A percentile compares a stretch with the other conserved stretches of the same genome.
Evolutionary conservation across 2,329 filamentous ascomycete species (phyloP).

Genomic region (Aspergillus clavatus): DNA sequence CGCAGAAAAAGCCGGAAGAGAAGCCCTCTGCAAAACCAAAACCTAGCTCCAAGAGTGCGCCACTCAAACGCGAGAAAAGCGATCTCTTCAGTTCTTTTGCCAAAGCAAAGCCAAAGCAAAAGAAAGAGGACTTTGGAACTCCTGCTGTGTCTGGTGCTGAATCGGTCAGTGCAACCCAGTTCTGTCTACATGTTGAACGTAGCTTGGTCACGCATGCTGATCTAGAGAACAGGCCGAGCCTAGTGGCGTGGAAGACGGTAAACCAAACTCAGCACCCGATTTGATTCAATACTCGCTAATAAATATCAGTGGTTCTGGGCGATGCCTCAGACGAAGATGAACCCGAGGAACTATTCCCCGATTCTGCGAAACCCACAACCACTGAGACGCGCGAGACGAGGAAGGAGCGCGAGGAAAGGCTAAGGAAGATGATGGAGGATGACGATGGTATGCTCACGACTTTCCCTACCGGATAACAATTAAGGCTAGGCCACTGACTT

Average conservation of each 20-base stretch:
- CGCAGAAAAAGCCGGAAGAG: conserved; percentile 17
- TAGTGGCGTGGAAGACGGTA: conserved; percentile 48
- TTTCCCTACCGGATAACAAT: no score
- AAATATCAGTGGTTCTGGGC: conserved; percentile 42
- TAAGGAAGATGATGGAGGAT: conserved; percentile 73
- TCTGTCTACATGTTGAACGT: conserved; percentile 13
- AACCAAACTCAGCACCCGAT: conserved; percentile 8
- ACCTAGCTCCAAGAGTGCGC: conserved; percentile 35
- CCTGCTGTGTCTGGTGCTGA: conserved; percentile 29
- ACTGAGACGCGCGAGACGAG: conserved; percentile 44
- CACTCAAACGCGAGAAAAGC: conserved; percentile 56
- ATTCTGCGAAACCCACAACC: conserved; percentile 32
- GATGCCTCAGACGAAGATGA: conserved; percentile 54
- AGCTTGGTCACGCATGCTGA: background rate
- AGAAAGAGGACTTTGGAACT: conserved; percentile 40
- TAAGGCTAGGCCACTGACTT: no score
- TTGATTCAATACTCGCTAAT: conserved; percentile 23
- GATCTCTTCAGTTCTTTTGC: conserved; percentile 77
- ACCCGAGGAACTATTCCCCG: conserved; percentile 48
- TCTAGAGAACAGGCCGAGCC: conserved; percentile 22
- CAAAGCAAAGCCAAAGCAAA: conserved; percentile 59
- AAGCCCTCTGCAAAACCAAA: conserved; percentile 34
- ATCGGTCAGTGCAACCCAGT: conserved; percentile 29
- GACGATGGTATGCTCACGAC: conserved; percentile 40
- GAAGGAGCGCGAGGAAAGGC: conserved; percentile 60